Percentiles rank a stretch among this genome's conserved stretches.
phyloP scores from a whole-genome alignment of 2,329 filamentous ascomycete genomes.

The Pseudonectria buxi region DNA sequence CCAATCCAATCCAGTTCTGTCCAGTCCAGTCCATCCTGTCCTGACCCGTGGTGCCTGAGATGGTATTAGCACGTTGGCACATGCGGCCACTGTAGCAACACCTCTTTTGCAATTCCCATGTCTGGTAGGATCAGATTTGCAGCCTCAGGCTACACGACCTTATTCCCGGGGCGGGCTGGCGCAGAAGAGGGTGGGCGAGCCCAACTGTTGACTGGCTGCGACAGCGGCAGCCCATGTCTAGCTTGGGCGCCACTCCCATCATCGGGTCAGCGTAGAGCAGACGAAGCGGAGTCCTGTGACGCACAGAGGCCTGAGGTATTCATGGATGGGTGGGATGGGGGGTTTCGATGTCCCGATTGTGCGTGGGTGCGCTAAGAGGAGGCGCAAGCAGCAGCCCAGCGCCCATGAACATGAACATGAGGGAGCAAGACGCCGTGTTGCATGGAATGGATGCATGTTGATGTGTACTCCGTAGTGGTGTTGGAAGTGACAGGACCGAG shows the following conservation, averaged over 20 bases:
- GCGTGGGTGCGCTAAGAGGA: constrained; percentile 2
- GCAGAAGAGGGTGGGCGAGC: constrained; percentile 9
- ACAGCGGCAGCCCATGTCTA: constrained; percentile 16
- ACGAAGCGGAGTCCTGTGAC: constrained; percentile 11
- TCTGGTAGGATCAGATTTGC: constrained; percentile 15
- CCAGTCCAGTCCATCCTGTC: constrained; percentile 5
- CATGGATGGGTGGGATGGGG: neutral
- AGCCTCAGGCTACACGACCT: constrained; percentile 14
- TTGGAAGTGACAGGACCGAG: too few species aligned
- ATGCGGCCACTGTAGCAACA: too few species aligned
- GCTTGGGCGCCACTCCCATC: constrained; percentile 22
- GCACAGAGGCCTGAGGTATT: constrained; percentile 10
- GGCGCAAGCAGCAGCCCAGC: constrained; percentile 13
- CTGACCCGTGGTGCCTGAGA: constrained; percentile 11
- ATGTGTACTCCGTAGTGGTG: too few species aligned
- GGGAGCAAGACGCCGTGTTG: too few species aligned
- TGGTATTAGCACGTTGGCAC: too few species aligned
- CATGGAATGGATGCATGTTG: too few species aligned
- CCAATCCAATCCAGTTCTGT: too few species aligned
- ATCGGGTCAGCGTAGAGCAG: constrained; percentile 21
- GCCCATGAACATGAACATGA: too few species aligned
- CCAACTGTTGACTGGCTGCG: constrained; percentile 16
- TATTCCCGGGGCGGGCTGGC: constrained; percentile 18
- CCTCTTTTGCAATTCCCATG: constrained; percentile 20
- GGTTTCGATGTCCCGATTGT: neutral